A percentile compares a stretch with the other conserved stretches of the same genome.
Evolutionary conservation across 345 rosid genomes (phyloP).

Genomic region (Turritis glabra): DNA sequence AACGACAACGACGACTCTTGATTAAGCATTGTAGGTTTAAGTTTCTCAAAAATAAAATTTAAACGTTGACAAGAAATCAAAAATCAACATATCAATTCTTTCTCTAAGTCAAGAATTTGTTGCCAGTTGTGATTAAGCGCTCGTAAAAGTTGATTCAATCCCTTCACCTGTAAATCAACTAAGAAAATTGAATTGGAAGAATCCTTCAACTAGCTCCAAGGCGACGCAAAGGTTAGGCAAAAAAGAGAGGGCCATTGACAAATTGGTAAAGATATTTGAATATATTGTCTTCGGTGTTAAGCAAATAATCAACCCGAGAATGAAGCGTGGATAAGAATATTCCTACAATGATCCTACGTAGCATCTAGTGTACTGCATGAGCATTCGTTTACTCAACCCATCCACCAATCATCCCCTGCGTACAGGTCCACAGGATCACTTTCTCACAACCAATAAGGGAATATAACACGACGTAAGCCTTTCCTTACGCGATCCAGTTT

Average conservation of each 20-base stretch:
- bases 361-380: slow-evolving; percentile 27
- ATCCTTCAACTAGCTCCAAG: slow-evolving; percentile 26
- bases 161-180: not conserved
- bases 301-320: slow-evolving; percentile 7
- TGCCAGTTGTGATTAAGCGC: not conserved
- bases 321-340: slow-evolving; percentile 23
- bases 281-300: slow-evolving; percentile 8
- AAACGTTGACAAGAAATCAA: too few species aligned
- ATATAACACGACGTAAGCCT: not conserved
- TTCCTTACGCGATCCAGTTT: not conserved
- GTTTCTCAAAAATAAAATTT: too few species aligned
- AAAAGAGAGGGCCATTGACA: slow-evolving; percentile 19
- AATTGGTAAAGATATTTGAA: not conserved
- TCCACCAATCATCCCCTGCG: slow-evolving; percentile 22
- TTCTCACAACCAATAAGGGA: not conserved
- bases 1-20: too few species aligned
- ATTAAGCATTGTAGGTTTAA: too few species aligned
- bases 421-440: slow-evolving; percentile 1
- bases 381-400: slow-evolving; percentile 31
- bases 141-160: not conserved
- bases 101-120: not conserved
- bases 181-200: not conserved
- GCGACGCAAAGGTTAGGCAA: slow-evolving; percentile 18
- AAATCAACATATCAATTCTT: too few species aligned
- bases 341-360: slow-evolving; percentile 32